phyloP scores from a whole-genome alignment of 768 basidiomycete species.

The Ramaria sp. region DNA sequence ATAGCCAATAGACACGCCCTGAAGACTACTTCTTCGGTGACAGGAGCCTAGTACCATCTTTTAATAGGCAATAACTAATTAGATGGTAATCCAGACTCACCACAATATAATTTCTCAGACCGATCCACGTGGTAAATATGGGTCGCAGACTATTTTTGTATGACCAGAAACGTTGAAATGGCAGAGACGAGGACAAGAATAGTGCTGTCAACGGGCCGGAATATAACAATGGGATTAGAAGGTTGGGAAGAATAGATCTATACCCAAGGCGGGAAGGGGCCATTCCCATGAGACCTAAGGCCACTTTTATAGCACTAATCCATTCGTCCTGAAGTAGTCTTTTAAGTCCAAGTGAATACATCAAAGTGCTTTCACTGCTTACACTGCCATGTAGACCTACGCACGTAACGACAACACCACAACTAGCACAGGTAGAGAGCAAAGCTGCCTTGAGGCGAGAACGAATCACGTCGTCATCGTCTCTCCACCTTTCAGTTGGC shows the following conservation, averaged over 20 bases:
- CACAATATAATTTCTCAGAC: conserved; percentile 59
- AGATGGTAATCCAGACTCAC: conserved; percentile 18
- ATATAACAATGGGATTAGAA: conserved; percentile 66
- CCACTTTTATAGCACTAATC: not conserved
- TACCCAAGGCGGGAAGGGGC: conserved; percentile 17
- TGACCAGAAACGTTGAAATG: conserved; percentile 42
- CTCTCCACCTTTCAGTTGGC: conserved; percentile 43
- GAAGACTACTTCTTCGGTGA: conserved; percentile 91
- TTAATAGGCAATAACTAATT: not conserved
- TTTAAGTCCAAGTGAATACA: not conserved
- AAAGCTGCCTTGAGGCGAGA: conserved; percentile 62
- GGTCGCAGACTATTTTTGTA: conserved; percentile 28
- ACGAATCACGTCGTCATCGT: conserved; percentile 80
- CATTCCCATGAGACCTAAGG: not conserved
- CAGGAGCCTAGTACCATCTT: conserved; percentile 49
- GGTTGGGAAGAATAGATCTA: conserved; percentile 27
- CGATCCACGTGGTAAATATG: conserved; percentile 40
- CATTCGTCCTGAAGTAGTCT: not conserved
- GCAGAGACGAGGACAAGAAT: conserved; percentile 36
- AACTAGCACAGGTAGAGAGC: conserved; percentile 48
- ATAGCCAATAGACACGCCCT: conserved; percentile 71
- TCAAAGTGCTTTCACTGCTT: conserved; percentile 10
- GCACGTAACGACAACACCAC: conserved; percentile 33
- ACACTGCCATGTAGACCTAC: conserved; percentile 25
- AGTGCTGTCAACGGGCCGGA: conserved; percentile 62